These are phyloP conservation scores for Monilinia polystroma DNA, from an alignment of 2,329 filamentous ascomycete genomes.

Conservation along the genomic window DNA sequence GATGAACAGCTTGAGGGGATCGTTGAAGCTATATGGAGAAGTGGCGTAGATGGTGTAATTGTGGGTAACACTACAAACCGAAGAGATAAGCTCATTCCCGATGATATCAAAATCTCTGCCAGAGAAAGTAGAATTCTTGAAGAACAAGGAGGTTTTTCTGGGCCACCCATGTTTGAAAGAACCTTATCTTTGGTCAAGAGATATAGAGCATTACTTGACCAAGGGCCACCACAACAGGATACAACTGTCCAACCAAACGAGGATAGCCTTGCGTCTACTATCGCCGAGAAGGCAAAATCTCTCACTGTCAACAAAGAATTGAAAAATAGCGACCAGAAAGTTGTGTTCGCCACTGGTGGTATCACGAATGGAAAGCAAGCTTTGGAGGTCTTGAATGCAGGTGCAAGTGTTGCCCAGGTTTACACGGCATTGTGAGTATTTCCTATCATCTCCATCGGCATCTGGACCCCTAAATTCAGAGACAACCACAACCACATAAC, in stretches of 20 bases:
- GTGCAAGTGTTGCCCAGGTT: constrained; percentile 86
- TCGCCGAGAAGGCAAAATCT: constrained; percentile 39
- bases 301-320: constrained; percentile 13
- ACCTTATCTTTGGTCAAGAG: constrained; percentile 76
- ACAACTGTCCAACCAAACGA: constrained; percentile 26
- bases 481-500: background rate
- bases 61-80: constrained; percentile 96
- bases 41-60: constrained; percentile 91
- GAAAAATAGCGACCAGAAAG: constrained; percentile 53
- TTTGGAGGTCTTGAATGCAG: constrained; percentile 76
- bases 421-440: constrained; percentile 66
- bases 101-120: constrained; percentile 61
- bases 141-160: constrained; percentile 86
- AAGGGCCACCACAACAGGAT: constrained; percentile 41
- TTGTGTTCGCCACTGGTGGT: constrained; percentile 90
- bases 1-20: constrained; percentile 84
- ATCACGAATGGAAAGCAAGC: constrained; percentile 88
- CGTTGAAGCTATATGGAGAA: constrained; percentile 76
- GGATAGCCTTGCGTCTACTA: constrained; percentile 41
- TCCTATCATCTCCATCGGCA: background rate
- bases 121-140: constrained; percentile 66
- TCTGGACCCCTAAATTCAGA: background rate
- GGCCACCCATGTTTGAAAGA: constrained; percentile 80
- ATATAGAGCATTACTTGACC: constrained; percentile 71
- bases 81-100: constrained; percentile 67